Conservation (phyloP, 306 rosid genomes). For the Cucurbita pepo region DNA sequence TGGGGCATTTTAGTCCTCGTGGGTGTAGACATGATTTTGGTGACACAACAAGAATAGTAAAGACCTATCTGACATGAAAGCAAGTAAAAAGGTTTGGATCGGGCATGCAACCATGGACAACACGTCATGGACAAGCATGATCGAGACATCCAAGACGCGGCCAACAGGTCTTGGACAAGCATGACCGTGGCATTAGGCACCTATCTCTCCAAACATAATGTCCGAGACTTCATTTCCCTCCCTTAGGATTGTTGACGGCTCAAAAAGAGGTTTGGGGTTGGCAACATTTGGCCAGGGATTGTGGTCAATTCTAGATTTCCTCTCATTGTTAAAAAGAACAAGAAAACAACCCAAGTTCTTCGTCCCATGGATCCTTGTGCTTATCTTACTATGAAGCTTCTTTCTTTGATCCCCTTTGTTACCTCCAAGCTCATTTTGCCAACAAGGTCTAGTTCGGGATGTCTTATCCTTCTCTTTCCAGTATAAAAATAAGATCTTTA, state of each 20-base stretch:
- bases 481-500: background rate
- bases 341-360: background rate
- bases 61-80: too few relatives aligned
- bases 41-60: too few relatives aligned
- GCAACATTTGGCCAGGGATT: background rate
- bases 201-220: background rate
- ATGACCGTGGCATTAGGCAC: too few relatives aligned
- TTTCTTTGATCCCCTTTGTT: background rate
- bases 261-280: background rate
- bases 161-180: too few relatives aligned
- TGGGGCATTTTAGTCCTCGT: too few relatives aligned
- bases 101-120: too few relatives aligned
- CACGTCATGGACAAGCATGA: too few relatives aligned
- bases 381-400: too few relatives aligned
- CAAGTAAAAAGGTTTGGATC: too few relatives aligned
- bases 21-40: too few relatives aligned
- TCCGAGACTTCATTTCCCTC: background rate
- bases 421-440: background rate
- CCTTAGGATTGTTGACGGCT: background rate
- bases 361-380: background rate
- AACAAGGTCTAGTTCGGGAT: background rate
- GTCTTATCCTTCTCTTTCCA: background rate
- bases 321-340: background rate
- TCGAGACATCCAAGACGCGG: too few relatives aligned
- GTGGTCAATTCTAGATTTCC: background rate